Evolutionary conservation across 2,329 filamentous ascomycete genomes (phyloP), one percentile per base, ranked within the genome.

Genomic region (Xylariaceae sp.): DNA sequence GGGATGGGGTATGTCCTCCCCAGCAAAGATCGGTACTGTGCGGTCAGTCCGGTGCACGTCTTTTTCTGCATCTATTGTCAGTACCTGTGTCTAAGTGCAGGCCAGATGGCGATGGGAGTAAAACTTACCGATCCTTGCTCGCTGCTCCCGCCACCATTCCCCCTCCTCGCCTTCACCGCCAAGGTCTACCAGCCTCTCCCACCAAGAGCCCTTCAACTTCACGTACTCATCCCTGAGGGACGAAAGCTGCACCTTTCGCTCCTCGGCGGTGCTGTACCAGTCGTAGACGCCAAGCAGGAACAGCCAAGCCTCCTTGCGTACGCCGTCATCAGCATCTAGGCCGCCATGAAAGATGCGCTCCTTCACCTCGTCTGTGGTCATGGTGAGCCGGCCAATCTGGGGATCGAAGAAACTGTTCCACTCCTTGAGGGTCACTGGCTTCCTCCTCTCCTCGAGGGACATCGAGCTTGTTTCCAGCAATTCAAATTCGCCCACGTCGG

Each of bases 1-100:
- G 0, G 92, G 93, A 54, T 98, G 92, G 6, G 92, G 90, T 25
- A 88, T 93, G 52, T 96, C 92, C 60, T 98, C 92, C 41, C 92
- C 92, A 7, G 86, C 82, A 56, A 98, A 98, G 25, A 98, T 83
- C n/a, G 86, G 83, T 19, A 98, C 86, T 29, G 82, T 86, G 27
- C 93, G 85, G 60, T 98, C 92, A 44, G 92, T 98, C 49, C 92
- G 81, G 58, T 98, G 93, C 13, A 98, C 93, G 54, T 98, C 92
- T 63, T 98, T 98, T 60, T 98, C 92, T 95, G 68, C 7, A 41
- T 11, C 8, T 24, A 5, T 12, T 14, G 28, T 53, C 19, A 53
- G 46, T 40, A 51, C 37, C 15, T 17, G 15, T 10, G 29, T 13
- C 29, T 25, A 23, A 12, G 14, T 7, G 24, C 21, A 10, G n/a